Base-by-base conservation (phyloP, 1,139 yeast species). In the Kluyveromyces marxianus region DNA sequence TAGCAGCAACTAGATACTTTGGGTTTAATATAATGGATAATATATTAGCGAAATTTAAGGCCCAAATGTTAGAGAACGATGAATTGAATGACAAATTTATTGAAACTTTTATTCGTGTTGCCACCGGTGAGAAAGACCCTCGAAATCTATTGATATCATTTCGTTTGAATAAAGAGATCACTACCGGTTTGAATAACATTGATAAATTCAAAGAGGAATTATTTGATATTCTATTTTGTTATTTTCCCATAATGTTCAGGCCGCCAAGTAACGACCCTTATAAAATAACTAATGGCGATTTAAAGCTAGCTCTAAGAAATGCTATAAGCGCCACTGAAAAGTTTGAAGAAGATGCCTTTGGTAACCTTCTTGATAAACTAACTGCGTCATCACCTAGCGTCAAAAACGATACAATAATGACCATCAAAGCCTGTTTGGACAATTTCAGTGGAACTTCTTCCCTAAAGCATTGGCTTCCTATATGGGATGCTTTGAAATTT, bases 181-280 rank as follows among this genome's bases (percentile, higher is more conserved):
- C 83, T 28, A 54, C 66, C 6, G 54, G 55, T 7, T 72, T 84
- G 40, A 61, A 66, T 1, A 71, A 80, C 44, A 69, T 70, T 35
- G 50, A 55, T 0, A 58, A 65, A 2, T 65, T 56, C 46, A 65
- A 70, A 28, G 82, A 81, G 50, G 88, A 86, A 28, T 65, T 92
- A 48, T 92, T 90, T 60, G 98, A 94, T 61, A 80, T 86, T 34
- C 74, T 89, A 36, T 92, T 92, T 62, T 92, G 98, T 64, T 94
- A 94, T 67, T 94, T 90, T 67, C 99, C 99, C 3, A 90, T 94
- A 44, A 85, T 97, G 1, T 94, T 94, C 67, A 83, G 81, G 50
- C 97, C 98, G 1, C 96, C 97, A 1, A 80, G 84, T 48, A 83
- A 86, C 60, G 96, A 90, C 63, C 96, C 96, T 0, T 88, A 89